A percentile compares a stretch with the other conserved stretches of the same genome.
Conservation (phyloP, 2,329 filamentous ascomycete genomes). For the Sclerotinia spermophila region DNA sequence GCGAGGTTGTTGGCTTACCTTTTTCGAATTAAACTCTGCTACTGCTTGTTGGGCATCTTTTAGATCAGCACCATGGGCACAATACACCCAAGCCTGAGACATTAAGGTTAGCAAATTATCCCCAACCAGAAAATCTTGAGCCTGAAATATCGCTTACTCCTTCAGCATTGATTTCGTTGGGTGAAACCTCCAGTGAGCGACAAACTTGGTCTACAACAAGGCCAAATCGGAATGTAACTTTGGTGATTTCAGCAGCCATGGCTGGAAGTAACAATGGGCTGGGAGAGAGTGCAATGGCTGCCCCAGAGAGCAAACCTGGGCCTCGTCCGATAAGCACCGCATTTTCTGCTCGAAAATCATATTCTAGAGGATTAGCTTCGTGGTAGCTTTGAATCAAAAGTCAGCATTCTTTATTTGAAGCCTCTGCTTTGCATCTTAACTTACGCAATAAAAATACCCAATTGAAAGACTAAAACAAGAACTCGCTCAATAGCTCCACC, state of each 20-base stretch:
- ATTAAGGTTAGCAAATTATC: background rate
- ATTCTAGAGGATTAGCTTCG: background rate
- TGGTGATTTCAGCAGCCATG: background rate
- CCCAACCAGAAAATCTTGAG: background rate
- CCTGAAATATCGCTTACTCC: background rate
- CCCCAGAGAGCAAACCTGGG: background rate
- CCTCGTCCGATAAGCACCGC: background rate
- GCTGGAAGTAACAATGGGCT: background rate
- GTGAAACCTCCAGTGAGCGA: background rate
- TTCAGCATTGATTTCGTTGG: background rate
- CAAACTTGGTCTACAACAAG: background rate
- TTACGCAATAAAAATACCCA: background rate
- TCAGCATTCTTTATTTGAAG: background rate
- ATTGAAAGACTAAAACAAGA: background rate
- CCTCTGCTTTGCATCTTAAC: background rate
- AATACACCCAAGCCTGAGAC: background rate
- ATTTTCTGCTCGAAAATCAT: background rate
- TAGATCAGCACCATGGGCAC: background rate
- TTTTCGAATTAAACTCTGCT: background rate
- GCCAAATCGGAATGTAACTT: background rate
- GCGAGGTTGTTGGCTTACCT: background rate
- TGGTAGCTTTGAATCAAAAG: background rate
- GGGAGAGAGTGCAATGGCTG: background rate
- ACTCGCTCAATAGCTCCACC: background rate
- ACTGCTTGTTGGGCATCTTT: background rate